Percentiles rank a stretch among this genome's conserved stretches.
phyloP scores from a whole-genome alignment of 164 flowering plant species.

The Stephania japonica region DNA sequence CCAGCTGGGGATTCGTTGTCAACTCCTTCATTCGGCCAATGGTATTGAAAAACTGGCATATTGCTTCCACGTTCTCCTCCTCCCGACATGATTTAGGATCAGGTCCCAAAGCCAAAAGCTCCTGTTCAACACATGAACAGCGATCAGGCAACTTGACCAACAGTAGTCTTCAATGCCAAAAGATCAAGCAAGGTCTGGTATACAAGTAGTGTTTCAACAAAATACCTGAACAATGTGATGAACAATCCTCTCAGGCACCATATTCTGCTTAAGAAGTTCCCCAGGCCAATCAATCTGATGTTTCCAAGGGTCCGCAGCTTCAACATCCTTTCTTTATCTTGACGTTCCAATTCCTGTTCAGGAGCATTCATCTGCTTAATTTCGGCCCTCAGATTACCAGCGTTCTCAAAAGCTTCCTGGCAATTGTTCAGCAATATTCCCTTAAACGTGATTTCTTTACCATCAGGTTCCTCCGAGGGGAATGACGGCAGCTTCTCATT shows the following conservation, averaged over 20 bases:
- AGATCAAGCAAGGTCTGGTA: not conserved
- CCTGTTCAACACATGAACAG: slow-evolving; percentile 34
- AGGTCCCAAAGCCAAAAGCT: slow-evolving; percentile 70
- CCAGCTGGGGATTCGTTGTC: slow-evolving; percentile 57
- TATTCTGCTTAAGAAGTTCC: slow-evolving; percentile 92
- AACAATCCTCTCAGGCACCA: slow-evolving; percentile 89
- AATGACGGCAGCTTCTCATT: slow-evolving; percentile 83
- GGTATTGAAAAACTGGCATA: slow-evolving; percentile 84
- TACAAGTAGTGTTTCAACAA: not conserved
- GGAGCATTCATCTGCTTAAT: slow-evolving; percentile 78
- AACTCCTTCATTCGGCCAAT: slow-evolving; percentile 83
- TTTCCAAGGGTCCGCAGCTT: slow-evolving; percentile 94
- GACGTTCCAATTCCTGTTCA: slow-evolving; percentile 82
- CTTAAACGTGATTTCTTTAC: slow-evolving; percentile 81
- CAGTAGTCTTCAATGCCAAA: not conserved
- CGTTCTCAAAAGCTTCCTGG: slow-evolving; percentile 97
- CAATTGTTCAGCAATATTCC: slow-evolving; percentile 77
- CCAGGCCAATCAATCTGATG: slow-evolving; percentile 88
- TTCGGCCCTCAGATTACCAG: slow-evolving; percentile 72
- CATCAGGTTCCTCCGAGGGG: slow-evolving; percentile 85
- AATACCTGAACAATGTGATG: slow-evolving; percentile 95
- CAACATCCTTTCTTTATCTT: slow-evolving; percentile 73
- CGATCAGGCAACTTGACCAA: slow-evolving; percentile 5
- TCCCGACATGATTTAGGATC: slow-evolving; percentile 69
- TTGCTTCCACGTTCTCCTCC: slow-evolving; percentile 98